Evolutionary conservation across 2,329 filamentous ascomycete species (phyloP), one percentile per base, ranked within the genome.

Genomic region (Fusarium sp.): DNA sequence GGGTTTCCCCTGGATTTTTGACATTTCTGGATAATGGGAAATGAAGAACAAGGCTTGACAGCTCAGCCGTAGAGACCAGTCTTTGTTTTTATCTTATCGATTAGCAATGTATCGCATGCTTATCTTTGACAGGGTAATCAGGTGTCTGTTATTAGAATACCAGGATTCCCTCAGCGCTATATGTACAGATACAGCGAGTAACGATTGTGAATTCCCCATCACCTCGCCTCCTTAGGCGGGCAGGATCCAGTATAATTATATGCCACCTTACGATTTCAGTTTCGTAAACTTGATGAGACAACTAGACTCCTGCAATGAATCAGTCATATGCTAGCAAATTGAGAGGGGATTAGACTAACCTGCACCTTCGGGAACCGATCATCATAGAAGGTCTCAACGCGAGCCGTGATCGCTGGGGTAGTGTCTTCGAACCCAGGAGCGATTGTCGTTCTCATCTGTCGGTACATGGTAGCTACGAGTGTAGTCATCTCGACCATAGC

Each of bases 401-500:
- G 60, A 13, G 66, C 66, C 4, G 71, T 74, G 8, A 74, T 74
- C 1, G 64, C 71, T 0, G 71, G 71, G 3, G 56, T 71, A 0
- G 52, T 54, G 1, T 63, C 41, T 15, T 71, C 49, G 10, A 67
- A 68, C 1, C 61, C 63, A 11, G 64, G 70, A 8, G 64, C 58
- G 15, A 67, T 62, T 0, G 46, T 57, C 0, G 71, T 74, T 8
- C 28, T 28, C 10, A 69, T 72, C n/a, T 63, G 46, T 26, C 70
- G 46, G 15, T 73, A 74, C 16, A 74, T 39, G 0, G 71, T 43
- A 3, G 71, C 59, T 6, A 39, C 21, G 1, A 74, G 43, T 2
- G 68, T 69, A 2, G 71, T 74, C 71, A 74, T 74, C 21, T 74
- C 71, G 0, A 64, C 69, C 71, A 74, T 72, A 0, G 71, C 71